Evolutionary conservation across 192 early-diverging fungal genomes (phyloP).

Genomic region (Haplosporangium gracile): DNA sequence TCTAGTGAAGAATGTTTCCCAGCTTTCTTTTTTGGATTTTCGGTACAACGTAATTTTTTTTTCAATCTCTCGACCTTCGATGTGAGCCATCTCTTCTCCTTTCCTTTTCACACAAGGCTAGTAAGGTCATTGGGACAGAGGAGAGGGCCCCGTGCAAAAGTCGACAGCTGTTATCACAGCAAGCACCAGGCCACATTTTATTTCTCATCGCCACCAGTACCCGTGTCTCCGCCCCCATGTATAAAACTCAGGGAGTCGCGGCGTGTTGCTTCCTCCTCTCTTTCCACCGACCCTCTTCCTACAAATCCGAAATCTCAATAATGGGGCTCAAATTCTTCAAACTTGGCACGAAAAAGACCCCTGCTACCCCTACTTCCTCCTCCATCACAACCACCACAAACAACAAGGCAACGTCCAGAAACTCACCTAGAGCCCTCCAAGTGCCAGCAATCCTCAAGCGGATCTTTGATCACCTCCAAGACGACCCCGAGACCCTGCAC

Average conservation of each 20-base stretch:
- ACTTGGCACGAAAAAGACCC: background rate
- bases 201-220: no score
- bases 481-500: background rate
- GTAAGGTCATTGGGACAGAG: no score
- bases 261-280: background rate
- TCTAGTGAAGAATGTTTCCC: background rate
- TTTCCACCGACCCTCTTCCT: background rate
- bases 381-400: background rate
- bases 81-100: background rate
- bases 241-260: background rate
- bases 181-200: no score
- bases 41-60: background rate
- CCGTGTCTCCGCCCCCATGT: no score
- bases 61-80: background rate
- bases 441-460: background rate
- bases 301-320: background rate
- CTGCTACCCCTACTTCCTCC: background rate
- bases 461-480: background rate
- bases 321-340: conserved; percentile 7
- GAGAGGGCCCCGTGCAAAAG: no score
- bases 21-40: background rate
- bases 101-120: background rate
- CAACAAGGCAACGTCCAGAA: background rate
- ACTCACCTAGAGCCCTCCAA: background rate
- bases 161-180: no score